phyloP scores from a whole-genome alignment of 2,329 filamentous ascomycete species.

The Colletotrichum higginsianum region DNA sequence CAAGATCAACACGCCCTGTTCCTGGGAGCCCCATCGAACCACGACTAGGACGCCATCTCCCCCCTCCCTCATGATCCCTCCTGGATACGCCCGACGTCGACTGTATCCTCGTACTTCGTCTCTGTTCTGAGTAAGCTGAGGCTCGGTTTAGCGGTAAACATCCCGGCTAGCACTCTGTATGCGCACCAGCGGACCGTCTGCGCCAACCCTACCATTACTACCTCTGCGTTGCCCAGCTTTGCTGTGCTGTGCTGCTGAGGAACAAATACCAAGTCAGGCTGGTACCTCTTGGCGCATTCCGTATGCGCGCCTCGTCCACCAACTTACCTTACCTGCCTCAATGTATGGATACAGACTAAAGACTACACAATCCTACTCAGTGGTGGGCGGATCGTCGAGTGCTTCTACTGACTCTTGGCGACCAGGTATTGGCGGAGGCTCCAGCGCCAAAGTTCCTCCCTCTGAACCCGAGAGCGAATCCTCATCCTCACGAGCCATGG shows the following conservation, averaged over 20 bases:
- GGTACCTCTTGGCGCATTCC: background rate
- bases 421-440: background rate
- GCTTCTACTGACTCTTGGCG: background rate
- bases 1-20: constrained; percentile 14
- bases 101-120: constrained; percentile 1
- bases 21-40: background rate
- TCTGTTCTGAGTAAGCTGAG: constrained; percentile 34
- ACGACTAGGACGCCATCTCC: background rate
- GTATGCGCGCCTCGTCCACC: background rate
- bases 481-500: background rate
- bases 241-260: background rate
- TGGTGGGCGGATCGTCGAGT: background rate
- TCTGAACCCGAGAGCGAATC: background rate
- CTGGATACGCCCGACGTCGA: constrained; percentile 23
- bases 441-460: background rate
- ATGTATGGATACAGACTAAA: background rate
- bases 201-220: constrained; percentile 1
- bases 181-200: constrained; percentile 2
- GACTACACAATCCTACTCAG: too few species aligned
- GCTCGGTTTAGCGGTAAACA: constrained; percentile 9
- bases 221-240: background rate
- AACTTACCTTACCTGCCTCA: background rate
- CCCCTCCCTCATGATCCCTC: background rate
- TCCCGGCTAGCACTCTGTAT: constrained; percentile 5
- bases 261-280: too few species aligned